Evolutionary conservation across 306 rosid species (phyloP).

Genomic region (Vachellia pachyceras): DNA sequence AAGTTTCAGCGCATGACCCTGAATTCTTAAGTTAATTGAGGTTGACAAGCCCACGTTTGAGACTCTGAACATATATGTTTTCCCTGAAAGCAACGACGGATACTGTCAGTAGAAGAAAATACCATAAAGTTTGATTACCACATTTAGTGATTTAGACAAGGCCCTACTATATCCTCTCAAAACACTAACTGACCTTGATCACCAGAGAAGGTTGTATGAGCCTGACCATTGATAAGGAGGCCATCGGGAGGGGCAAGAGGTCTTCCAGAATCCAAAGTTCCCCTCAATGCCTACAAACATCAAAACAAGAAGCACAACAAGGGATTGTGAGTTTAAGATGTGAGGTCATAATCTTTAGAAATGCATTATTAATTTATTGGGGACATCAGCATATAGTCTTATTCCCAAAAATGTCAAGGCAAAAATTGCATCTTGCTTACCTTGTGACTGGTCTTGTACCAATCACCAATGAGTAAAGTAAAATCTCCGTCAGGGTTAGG

Average conservation of each 20-base stretch:
- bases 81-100: constrained; percentile 63
- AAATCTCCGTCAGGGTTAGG: constrained; percentile 86
- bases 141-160: neutral
- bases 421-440: constrained; percentile 40
- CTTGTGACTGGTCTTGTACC: constrained; percentile 83
- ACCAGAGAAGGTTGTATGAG: constrained; percentile 66
- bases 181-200: constrained; percentile 63
- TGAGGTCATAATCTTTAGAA: too few relatives aligned
- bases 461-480: constrained; percentile 87
- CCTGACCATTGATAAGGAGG: constrained; percentile 83
- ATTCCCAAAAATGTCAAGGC: neutral
- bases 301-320: neutral
- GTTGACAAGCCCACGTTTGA: constrained; percentile 90
- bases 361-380: neutral
- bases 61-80: constrained; percentile 86
- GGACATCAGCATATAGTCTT: neutral
- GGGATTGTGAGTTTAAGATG: too few relatives aligned
- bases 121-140: neutral
- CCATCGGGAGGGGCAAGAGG: constrained; percentile 87
- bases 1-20: constrained; percentile 74
- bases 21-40: constrained; percentile 88
- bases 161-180: neutral
- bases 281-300: constrained; percentile 61
- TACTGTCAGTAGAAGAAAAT: constrained; percentile 10
- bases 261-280: constrained; percentile 75